Base-by-base conservation (phyloP, 208 protist genomes). In the Crithidia expoeki region DNA sequence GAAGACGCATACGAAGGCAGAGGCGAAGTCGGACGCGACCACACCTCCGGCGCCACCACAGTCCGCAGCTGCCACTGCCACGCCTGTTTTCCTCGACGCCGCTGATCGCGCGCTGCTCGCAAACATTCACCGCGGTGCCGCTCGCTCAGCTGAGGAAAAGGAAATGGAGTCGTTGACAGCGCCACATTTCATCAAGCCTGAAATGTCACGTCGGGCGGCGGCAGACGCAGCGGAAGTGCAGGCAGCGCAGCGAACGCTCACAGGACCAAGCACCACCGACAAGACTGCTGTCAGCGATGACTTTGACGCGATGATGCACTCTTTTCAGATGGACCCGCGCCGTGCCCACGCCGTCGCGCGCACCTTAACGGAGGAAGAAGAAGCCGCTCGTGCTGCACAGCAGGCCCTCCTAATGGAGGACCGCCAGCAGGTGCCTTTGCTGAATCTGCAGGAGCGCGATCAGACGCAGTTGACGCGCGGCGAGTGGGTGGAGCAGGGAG, bases 401-500 rank as follows among this genome's bases (percentile, higher is more conserved):
- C 81, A 89, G 63, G 52, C 46, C 33, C 52, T 84, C n/a, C 63
- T 93, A 23, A 71, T 80, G 66, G 78, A 38, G 62, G 88, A 95
- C 55, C 85, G 88, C 51, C 53, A 68, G 34, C 80, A 74, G 70
- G 57, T 90, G n/a, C 87, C 85, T 12, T 67, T 62, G 23, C 63
- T 88, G 36, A 42, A 74, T 27, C 66, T 78, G 19, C 65, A 69
- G 25, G 75, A 80, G 65, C 55, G 65, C 7, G 84, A 89, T 25
- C 69, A 65, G 63, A 60, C 68, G 36, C 85, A 90, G 68, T 76
- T 81, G 49, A 91, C 85, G 25, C 83, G 84, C 23, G 70, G 78
- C 7, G 90, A 95, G 80, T 93, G 87, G 84, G 32, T 95, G 46
- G 74, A 76, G 38, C 87, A 84, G 38, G 90, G 88, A 51, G 90